Evolutionary conservation across 257 asterid species (phyloP), one percentile per base, ranked within the genome.

Genomic region (Ilex aquifolium): DNA sequence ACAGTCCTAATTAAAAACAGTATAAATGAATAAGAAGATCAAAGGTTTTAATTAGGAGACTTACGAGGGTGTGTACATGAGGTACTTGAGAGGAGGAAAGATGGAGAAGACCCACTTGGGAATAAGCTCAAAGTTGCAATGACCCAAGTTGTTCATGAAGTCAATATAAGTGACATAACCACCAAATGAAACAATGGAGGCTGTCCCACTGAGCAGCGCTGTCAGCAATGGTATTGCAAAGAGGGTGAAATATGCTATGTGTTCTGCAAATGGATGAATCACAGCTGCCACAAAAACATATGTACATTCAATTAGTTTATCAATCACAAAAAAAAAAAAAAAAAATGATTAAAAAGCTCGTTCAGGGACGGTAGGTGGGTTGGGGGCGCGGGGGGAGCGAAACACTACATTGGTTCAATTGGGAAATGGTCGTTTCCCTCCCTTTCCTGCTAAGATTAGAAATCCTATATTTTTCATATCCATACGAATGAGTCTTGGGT

Each of bases 231-330:
- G 96, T 15, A 84, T 88, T 0, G 90, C 82, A 15, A 91, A 91
- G 2, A 91, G 87, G 30, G 27, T 0, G 62, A 75, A 91, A 61
- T 91, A 91, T 4, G 92, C 81, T 31, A 85, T 59, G 53, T 81
- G 90, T 78, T 91, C 98, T 36, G 86, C 96, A 52, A 91, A 91
- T 31, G 96, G 98, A 82, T 91, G 98, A 51, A 84, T 70, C 48
- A 88, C 96, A 30, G 98, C 98, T 91, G 92, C 82, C 42, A 46
- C n/a, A n/a, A n/a, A n/a, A n/a, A n/a, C n/a, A n/a, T n/a, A n/a
- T n/a, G n/a, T n/a, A n/a, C n/a, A n/a, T n/a, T n/a, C n/a, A n/a
- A n/a, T n/a, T n/a, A n/a, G n/a, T n/a, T n/a, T n/a, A n/a, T n/a
- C n/a, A n/a, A n/a, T n/a, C n/a, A n/a, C n/a, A n/a, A n/a, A n/a